phyloP scores from a whole-genome alignment of 495 filamentous ascomycete species.

The Hyaloscypha variabilis region DNA sequence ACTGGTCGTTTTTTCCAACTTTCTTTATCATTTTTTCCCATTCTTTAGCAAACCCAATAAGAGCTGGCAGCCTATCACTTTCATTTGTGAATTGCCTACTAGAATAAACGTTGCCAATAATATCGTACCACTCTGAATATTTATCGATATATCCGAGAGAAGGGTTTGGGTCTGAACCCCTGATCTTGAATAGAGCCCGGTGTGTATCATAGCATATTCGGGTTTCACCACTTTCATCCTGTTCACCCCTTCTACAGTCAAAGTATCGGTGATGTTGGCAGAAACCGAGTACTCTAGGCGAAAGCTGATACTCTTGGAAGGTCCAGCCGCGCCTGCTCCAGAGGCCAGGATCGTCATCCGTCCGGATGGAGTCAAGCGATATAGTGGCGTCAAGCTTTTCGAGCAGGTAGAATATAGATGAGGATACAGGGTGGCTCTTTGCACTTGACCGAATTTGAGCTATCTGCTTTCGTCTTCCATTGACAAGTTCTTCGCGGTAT shows the following conservation, averaged over 20 bases:
- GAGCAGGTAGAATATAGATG: slow-evolving; percentile 5
- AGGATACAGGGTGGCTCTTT: slow-evolving; percentile 1
- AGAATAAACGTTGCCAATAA: slow-evolving; percentile 2
- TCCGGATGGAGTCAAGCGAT: slow-evolving; percentile 2
- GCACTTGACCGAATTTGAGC: slow-evolving; percentile 7
- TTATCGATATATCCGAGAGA: slow-evolving; percentile 1
- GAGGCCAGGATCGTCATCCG: slow-evolving; percentile 5
- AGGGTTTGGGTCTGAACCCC: slow-evolving; percentile 4
- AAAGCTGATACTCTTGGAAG: slow-evolving; percentile 7
- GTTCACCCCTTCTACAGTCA: slow-evolving; percentile 1
- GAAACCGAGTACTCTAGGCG: not conserved
- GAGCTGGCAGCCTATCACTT: slow-evolving; percentile 8
- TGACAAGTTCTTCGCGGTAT: slow-evolving; percentile 3
- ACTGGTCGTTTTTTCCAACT: not conserved
- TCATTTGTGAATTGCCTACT: slow-evolving; percentile 2
- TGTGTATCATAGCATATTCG: not conserved
- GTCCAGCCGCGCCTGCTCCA: slow-evolving; percentile 4
- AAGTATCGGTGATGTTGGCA: slow-evolving; percentile 4
- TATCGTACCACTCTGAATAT: not conserved
- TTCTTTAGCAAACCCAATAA: slow-evolving; percentile 7
- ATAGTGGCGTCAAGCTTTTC: not conserved
- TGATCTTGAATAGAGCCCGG: slow-evolving; percentile 6
- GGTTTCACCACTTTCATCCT: not conserved
- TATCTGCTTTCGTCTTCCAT: slow-evolving; percentile 3
- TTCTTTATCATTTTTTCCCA: slow-evolving; percentile 3